A percentile compares a stretch with the other conserved stretches of the same genome.
Conservation (phyloP, 2,329 filamentous ascomycete species). For the Septoria linicola region DNA sequence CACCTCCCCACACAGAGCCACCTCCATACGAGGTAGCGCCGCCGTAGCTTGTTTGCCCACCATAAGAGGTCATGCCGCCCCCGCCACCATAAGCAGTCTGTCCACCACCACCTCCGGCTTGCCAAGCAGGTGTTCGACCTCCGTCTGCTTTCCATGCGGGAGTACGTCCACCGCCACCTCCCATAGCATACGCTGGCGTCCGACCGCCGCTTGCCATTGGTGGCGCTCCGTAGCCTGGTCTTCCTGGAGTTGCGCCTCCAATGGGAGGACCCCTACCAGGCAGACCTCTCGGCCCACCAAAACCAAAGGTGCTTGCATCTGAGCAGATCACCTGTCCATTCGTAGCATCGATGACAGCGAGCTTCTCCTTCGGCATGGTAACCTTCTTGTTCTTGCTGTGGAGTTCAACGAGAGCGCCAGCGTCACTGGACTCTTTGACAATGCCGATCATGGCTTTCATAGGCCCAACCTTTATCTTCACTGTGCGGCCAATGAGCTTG, state of each 20-base stretch:
- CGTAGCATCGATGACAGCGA: conserved; percentile 79
- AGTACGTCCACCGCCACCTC: conserved; percentile 52
- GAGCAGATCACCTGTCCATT: conserved; percentile 78
- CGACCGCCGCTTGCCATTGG: conserved; percentile 61
- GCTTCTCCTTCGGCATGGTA: conserved; percentile 73
- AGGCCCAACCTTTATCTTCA: conserved; percentile 80
- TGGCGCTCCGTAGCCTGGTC: conserved; percentile 53
- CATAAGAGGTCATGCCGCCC: conserved; percentile 44
- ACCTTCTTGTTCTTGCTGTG: conserved; percentile 93
- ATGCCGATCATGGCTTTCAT: conserved; percentile 94
- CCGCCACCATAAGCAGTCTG: conserved; percentile 52
- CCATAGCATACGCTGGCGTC: conserved; percentile 62
- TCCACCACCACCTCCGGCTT: conserved; percentile 42
- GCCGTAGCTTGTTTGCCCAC: conserved; percentile 66
- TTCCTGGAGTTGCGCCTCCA: conserved; percentile 63
- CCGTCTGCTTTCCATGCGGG: conserved; percentile 59
- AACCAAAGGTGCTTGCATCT: conserved; percentile 36
- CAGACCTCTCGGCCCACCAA: conserved; percentile 19
- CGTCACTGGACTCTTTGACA: conserved; percentile 90
- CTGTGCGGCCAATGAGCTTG: conserved; percentile 83
- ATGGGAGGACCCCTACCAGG: conserved; percentile 22
- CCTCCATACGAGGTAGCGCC: conserved; percentile 53
- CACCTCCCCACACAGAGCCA: conserved; percentile 36
- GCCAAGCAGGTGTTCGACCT: conserved; percentile 49
- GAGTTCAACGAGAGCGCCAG: conserved; percentile 82